Base-by-base conservation (phyloP, 345 rosid genomes). In the Sonneratia caseolaris region DNA sequence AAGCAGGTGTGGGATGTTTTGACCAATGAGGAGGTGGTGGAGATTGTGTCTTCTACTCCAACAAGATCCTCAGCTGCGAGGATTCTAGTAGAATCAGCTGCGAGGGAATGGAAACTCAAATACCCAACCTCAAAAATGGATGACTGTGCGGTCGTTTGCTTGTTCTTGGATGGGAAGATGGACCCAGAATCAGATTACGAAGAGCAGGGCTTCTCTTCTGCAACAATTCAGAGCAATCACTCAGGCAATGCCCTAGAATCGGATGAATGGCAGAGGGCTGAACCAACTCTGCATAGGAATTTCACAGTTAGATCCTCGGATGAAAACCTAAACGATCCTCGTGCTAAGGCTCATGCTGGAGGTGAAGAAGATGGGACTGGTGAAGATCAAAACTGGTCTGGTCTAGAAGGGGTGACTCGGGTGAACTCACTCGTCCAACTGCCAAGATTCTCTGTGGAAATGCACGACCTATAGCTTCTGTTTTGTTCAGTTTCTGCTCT, bases 61-160 rank as follows among this genome's bases (percentile, higher is more conserved):
- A 84, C 81, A 35, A 86, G 99, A 38, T 75, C 93, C 78, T 87
- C 92, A 56, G 96, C 97, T 19, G 98, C 99, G 22, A 87, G 96
- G 79, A 81, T 83, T 51, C 74, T 96, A 64, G 98, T 96, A 66
- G 93, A 91, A 66, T 81, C 95, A 59, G 98, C 98, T 67, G 94
- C 96, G 16, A 91, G 86, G 0, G 93, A 92, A 73, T 96, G 99
- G 99, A 92, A 91, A 81, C 87, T 89, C 22, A 96, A 96, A 74
- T 96, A 96, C 76, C 99, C 99, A 1, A 96, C 98, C 65, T 96
- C 99, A n/a, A 96, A 92, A 72, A 91, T 96, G 95, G 99, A 96
- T 78, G 99, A 96, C 71, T 96, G 99, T 82, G 98, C 99, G 7
- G 99, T 92, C 12, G 97, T 96, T 56, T 96, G 99, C 82, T 76